Base-by-base conservation (phyloP, 2,329 filamentous ascomycete species). In the Cercospora zeina region DNA sequence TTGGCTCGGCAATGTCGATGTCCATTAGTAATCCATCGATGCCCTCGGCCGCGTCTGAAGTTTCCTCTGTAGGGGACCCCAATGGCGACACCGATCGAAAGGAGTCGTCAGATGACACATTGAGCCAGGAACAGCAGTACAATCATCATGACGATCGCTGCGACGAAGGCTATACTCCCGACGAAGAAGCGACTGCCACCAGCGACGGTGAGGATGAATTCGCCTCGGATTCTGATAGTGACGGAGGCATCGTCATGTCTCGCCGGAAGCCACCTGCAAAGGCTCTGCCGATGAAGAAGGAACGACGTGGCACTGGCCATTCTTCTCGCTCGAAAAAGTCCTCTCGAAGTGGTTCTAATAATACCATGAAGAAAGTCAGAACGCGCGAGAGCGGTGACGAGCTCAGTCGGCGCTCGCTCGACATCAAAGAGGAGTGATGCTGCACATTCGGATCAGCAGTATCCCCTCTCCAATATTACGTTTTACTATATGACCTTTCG, bases 11-110 rank as follows among this genome's bases (percentile, higher is more conserved):
- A 37, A 79, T 81, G 62, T 81, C 80, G 24, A 79, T 80, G 67
- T 80, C 79, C 4, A 78, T 79, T 8, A 82, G 80, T 9, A 79
- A 81, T 60, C 80, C 80, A 10, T 82, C 80, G 0, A 81, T 82
- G 24, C 80, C 80, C 1, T 82, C 80, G 8, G 76, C 80, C 14
- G 76, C 77, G n/a, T 82, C 80, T 1, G 78, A 78, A 37, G 75
- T 74, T 37, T 81, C 80, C 0, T 81, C 79, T 8, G 62, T 78
- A 3, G 54, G 59, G 6, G 70, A 70, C 16, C 67, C 69, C n/a
- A 63, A 64, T 13, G 68, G 69, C 47, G 71, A 75, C 8, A 74
- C 74, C 27, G 47, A 58, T 30, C 79, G 79, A 51, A 74, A 77
- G 53, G 66, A 68, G 31, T 67, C 73, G 7, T 76, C 76, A 10